Evolutionary conservation across 2,329 filamentous ascomycete species (phyloP).

Genomic region (Calonectria ilicicola): DNA sequence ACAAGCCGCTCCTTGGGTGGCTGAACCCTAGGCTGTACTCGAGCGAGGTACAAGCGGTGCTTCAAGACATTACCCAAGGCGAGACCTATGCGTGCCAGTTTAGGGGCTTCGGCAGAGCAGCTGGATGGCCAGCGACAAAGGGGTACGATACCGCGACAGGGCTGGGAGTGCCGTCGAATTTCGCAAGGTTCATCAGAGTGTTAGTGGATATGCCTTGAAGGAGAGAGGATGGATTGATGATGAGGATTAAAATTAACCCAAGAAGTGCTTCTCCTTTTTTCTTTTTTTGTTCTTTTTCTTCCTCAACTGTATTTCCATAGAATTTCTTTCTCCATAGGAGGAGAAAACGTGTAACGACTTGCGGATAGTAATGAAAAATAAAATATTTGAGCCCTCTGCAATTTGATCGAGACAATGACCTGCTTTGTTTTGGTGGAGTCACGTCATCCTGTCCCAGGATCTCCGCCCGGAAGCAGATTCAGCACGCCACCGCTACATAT

Average conservation of each 20-base stretch:
- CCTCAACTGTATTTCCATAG: not conserved
- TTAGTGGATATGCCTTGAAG: slow-evolving; percentile 39
- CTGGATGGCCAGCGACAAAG: slow-evolving; percentile 57
- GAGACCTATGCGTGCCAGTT: slow-evolving; percentile 55
- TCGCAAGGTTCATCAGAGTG: slow-evolving; percentile 51
- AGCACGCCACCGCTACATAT: not conserved
- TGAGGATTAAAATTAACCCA: not conserved
- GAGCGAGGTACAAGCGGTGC: slow-evolving; percentile 46
- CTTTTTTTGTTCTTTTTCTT: not conserved
- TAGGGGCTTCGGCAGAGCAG: slow-evolving; percentile 43
- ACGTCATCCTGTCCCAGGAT: not conserved
- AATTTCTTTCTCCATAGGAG: not conserved
- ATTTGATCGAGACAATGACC: not conserved
- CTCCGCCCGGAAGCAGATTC: not conserved
- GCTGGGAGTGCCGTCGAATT: slow-evolving; percentile 59
- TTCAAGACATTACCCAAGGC: slow-evolving; percentile 58
- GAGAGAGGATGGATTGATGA: not conserved
- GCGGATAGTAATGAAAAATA: no score
- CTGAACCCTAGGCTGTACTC: slow-evolving; percentile 64
- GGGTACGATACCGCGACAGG: slow-evolving; percentile 65
- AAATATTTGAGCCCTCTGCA: not conserved
- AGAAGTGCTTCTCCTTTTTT: not conserved
- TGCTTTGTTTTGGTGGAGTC: not conserved
- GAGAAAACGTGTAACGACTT: no score
- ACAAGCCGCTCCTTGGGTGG: slow-evolving; percentile 65